Evolutionary conservation across 805 yeast species (phyloP), one percentile per base, ranked within the genome.

Genomic region (Nakazawaea holstii): DNA sequence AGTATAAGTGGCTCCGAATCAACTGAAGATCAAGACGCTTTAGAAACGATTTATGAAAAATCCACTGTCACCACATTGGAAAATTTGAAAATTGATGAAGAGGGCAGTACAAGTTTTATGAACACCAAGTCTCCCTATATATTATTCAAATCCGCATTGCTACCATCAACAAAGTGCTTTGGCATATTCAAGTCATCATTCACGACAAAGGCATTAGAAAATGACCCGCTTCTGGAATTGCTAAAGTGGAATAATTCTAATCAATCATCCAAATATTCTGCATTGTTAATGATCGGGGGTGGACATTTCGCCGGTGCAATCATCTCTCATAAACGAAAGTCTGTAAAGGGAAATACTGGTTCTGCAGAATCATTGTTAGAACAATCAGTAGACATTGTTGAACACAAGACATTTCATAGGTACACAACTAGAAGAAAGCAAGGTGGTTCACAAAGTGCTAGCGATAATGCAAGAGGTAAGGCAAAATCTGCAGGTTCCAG

Each of bases 271-370:
- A 66, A 68, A 3, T 73, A 73, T 39, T 87, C 96, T 5, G 95
- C 95, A 0, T 64, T 94, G 10, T 77, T 94, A 55, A 88, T 94
- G 96, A 78, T 94, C 45, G 97, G 97, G 13, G 97, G 98, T 39
- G 99, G 99, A 37, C 97, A 94, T 67, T 94, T 94, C 70, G 96
- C 98, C 0, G 99, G 94, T 15, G 97, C 97, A 0, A 85, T 94
- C 38, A 73, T 94, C 8, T 80, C 89, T 1, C 97, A 91, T 58
- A 71, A 71, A 42, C 83, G 78, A 24, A 68, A 70, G 43, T 70
- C 69, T 35, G 72, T 76, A 1, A 76, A 75, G 53, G 88, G 89
- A 2, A 80, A 80, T 52, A 68, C 71, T 6, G 75, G 71, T 17
- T 66, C 71, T 36, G 29, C 24, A 8, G 77, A 69, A 45, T 72